These are phyloP conservation scores for Boletus reticuloceps DNA, from an alignment of 768 basidiomycete species.

Conservation along the genomic window DNA sequence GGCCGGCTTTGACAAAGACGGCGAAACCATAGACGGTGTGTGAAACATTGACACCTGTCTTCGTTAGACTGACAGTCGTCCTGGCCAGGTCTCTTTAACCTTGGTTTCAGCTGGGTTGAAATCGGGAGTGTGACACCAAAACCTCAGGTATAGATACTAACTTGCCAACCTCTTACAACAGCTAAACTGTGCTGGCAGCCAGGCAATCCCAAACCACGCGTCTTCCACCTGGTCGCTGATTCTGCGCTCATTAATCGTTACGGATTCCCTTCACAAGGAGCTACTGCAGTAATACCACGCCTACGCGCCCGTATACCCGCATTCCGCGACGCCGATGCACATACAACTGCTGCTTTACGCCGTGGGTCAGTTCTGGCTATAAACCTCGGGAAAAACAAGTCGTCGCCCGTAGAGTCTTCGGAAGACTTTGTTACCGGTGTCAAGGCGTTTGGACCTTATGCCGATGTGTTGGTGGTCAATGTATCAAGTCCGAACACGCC, in stretches of 20 bases:
- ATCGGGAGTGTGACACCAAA: slow-evolving; percentile 96
- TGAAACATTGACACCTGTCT: neutral
- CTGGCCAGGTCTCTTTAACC: slow-evolving; percentile 76
- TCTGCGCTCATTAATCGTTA: slow-evolving; percentile 90
- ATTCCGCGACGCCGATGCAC: slow-evolving; percentile 38
- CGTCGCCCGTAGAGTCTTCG: slow-evolving; percentile 75
- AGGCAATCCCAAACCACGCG: slow-evolving; percentile 89
- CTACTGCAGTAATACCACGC: slow-evolving; percentile 71
- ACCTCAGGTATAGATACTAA: slow-evolving; percentile 66
- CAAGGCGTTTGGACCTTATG: slow-evolving; percentile 77
- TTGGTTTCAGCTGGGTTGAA: slow-evolving; percentile 98
- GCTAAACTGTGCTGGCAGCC: slow-evolving; percentile 45
- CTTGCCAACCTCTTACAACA: neutral
- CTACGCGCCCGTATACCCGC: slow-evolving; percentile 70
- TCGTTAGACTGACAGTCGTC: neutral
- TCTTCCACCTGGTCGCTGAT: slow-evolving; percentile 85
- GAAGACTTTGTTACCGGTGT: slow-evolving; percentile 89
- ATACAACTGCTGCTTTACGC: slow-evolving; percentile 43
- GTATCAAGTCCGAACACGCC: slow-evolving; percentile 98
- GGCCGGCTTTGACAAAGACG: slow-evolving; percentile 98
- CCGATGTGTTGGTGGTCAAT: slow-evolving; percentile 93
- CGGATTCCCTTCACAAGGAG: slow-evolving; percentile 97
- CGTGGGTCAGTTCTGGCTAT: slow-evolving; percentile 75
- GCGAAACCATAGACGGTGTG: slow-evolving; percentile 89
- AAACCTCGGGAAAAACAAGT: slow-evolving; percentile 97